Conservation (phyloP, 129 eudicot genomes). For the Apium graveolens region DNA sequence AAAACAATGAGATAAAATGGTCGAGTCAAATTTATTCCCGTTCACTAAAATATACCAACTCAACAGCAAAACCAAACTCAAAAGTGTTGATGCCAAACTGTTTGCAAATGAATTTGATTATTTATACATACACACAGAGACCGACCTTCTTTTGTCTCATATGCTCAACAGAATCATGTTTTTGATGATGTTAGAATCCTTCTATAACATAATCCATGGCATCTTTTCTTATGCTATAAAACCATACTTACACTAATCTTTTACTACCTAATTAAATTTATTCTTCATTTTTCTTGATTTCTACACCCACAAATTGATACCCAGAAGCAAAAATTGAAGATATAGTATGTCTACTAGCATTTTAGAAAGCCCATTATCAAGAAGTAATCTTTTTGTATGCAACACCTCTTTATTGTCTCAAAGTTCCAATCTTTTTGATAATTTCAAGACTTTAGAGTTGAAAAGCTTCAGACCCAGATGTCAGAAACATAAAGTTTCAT, state of each 20-base stretch:
- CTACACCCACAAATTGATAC: not conserved
- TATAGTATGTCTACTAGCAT: constrained; percentile 13
- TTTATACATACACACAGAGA: not conserved
- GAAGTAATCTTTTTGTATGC: constrained; percentile 11
- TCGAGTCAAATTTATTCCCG: not conserved
- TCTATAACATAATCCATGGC: not conserved
- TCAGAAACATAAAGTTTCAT: constrained; percentile 21
- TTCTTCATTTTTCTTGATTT: not conserved
- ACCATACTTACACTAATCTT: not conserved
- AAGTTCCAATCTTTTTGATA: constrained; percentile 21
- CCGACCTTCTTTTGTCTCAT: constrained; percentile 1
- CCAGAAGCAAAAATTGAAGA: not conserved
- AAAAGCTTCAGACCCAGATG: constrained; percentile 24
- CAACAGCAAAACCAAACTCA: not conserved
- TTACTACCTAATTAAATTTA: no score
- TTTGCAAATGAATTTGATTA: not conserved
- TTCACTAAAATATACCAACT: constrained; percentile 1
- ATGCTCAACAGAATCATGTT: not conserved
- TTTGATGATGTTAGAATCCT: constrained; percentile 4
- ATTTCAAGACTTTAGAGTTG: constrained; percentile 20
- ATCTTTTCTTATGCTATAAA: not conserved
- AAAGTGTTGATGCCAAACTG: not conserved
- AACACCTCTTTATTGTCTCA: constrained; percentile 11
- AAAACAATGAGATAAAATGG: not conserved
- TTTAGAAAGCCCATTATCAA: constrained; percentile 18